A percentile compares a stretch with the other conserved stretches of the same genome.
phyloP scores from a whole-genome alignment of 1,139 yeast genomes.

The Ashbya aceris region DNA sequence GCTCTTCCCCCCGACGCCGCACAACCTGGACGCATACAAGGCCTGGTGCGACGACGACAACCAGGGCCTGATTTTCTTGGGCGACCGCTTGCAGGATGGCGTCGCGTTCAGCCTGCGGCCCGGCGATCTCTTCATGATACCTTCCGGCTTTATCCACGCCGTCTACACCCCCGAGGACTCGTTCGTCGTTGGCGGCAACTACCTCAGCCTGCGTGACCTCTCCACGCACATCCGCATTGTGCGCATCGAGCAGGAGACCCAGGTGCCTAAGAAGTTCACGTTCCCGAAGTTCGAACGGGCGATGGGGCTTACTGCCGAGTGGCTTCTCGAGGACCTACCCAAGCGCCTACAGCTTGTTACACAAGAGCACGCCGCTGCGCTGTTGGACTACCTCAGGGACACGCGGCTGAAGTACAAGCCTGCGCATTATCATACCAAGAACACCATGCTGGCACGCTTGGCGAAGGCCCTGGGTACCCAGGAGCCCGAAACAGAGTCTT shows the following conservation, averaged over 20 bases:
- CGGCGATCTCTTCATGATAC: slow-evolving; percentile 76
- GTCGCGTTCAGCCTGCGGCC: slow-evolving; percentile 51
- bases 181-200: slow-evolving; percentile 81
- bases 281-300: slow-evolving; percentile 71
- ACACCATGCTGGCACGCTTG: slow-evolving; percentile 10
- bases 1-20: slow-evolving; percentile 66
- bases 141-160: slow-evolving; percentile 92
- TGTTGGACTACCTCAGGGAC: slow-evolving; percentile 11
- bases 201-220: slow-evolving; percentile 56
- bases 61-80: slow-evolving; percentile 52
- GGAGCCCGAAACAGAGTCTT: too few species aligned
- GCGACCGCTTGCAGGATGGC: slow-evolving; percentile 43
- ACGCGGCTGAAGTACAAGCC: slow-evolving; percentile 16
- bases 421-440: slow-evolving; percentile 10
- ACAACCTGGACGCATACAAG: slow-evolving; percentile 51
- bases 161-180: slow-evolving; percentile 79
- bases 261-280: slow-evolving; percentile 66
- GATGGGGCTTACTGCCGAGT: slow-evolving; percentile 30
- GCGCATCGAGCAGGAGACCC: slow-evolving; percentile 54
- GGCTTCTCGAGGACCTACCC: slow-evolving; percentile 10
- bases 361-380: slow-evolving; percentile 9
- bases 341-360: slow-evolving; percentile 1
- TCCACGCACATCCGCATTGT: slow-evolving; percentile 53
- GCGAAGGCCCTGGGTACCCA: not conserved
- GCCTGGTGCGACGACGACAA: slow-evolving; percentile 63